Base-by-base conservation (phyloP, 2,329 filamentous ascomycete species). In the Aspergillus sp. region DNA sequence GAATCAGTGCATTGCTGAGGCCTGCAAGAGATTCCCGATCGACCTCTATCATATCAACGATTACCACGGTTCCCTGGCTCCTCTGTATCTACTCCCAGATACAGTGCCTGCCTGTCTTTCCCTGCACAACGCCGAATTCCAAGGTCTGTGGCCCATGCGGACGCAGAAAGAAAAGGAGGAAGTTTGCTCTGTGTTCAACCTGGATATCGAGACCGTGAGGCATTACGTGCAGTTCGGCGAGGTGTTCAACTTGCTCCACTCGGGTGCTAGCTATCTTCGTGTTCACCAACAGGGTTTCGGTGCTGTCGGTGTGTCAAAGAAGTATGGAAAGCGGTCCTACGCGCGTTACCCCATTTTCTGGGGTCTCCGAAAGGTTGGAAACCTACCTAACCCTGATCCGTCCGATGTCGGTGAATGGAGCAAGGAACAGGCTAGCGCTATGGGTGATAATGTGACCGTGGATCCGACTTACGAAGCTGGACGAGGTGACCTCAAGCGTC, bases 311-410 rank as follows among this genome's bases (percentile, higher is more conserved):
- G 86, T 89, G 2, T 87, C 84, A 2, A 86, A 85, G 66, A 89
- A 89, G 72, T 89, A 89, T 64, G 86, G 86, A 23, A 86, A 86
- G 67, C 83, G 86, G 19, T 86, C 85, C 2, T 86, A 84, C 69
- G 85, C 86, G 49, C 80, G 86, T 54, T 89, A 88, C 69, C 86
- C 86, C 3, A 88, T 89, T 59, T 88, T 89, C 75, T 89, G 86
- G 86, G 84, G 85, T 58, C 71, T 88, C 56, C 82, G 82, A 63
- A 83, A 82, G 70, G 83, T 88, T 57, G 85, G 85, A n/a, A 81
- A 84, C 53, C 75, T 88, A 23, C 86, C 86, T 1, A 88, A 88
- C 67, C 86, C 86, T 1, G 86, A 88, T 71, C 86, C 86, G 3
- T 84, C 83, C 1, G 86, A 88, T 71, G 25, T 55, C n/a, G 53